phyloP scores from a whole-genome alignment of 2,329 filamentous ascomycete genomes.

The Arthrinium phaeospermum region DNA sequence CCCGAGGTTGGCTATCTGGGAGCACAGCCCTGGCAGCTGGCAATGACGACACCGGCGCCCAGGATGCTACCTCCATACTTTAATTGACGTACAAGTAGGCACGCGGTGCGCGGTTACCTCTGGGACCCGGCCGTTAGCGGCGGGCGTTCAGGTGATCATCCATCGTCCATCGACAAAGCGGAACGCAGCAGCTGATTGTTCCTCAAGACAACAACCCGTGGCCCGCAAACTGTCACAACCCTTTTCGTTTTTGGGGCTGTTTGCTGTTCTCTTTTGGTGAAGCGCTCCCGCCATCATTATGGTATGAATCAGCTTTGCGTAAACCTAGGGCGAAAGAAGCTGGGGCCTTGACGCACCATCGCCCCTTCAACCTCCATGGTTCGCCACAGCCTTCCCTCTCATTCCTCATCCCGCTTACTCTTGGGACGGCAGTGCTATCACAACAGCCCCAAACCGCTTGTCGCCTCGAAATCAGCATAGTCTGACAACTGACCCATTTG shows the following conservation, averaged over 20 bases:
- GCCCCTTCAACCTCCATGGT: constrained; percentile 4
- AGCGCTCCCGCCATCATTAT: constrained; percentile 1
- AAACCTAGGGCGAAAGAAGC: constrained; percentile 3
- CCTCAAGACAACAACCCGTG: constrained; percentile 18
- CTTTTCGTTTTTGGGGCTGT: neutral
- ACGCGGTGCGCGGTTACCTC: constrained; percentile 24
- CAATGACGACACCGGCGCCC: constrained; percentile 14
- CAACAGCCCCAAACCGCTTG: neutral
- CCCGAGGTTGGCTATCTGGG: neutral
- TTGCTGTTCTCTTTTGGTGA: neutral
- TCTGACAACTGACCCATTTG: neutral
- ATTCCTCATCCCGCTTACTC: neutral
- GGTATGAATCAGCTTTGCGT: neutral
- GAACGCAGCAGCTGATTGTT: constrained; percentile 22
- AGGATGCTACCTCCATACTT: neutral
- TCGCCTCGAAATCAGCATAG: neutral
- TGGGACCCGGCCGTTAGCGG: neutral
- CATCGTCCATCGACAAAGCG: neutral
- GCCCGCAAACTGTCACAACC: constrained; percentile 5
- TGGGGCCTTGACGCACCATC: constrained; percentile 14
- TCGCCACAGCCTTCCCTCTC: neutral
- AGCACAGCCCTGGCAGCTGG: neutral
- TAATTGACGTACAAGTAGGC: neutral
- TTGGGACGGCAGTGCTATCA: neutral
- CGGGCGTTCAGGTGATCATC: constrained; percentile 21